Conservation (phyloP, 441 rosid genomes). For the Rhodomyrtus psidioides region DNA sequence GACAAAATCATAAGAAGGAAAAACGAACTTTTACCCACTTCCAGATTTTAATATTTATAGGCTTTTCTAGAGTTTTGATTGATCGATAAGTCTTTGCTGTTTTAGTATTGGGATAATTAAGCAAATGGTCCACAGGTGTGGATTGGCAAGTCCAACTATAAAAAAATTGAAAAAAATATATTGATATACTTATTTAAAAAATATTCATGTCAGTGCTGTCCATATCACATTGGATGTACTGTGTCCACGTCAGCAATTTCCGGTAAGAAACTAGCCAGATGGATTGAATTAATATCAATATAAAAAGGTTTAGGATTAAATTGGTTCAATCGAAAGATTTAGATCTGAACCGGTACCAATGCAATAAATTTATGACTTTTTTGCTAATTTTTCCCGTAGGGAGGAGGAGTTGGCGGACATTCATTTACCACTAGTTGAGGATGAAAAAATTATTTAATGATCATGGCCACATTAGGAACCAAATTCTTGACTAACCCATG, state of each 20-base stretch:
- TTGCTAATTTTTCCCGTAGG: not conserved
- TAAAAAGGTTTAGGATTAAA: too few relatives aligned
- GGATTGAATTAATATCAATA: too few relatives aligned
- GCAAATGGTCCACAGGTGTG: too few relatives aligned
- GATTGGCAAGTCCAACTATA: too few relatives aligned
- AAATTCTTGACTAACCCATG: not conserved
- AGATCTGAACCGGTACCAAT: rapidly evolving
- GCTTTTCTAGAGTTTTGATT: not conserved
- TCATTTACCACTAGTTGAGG: not conserved
- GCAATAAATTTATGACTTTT: too few relatives aligned
- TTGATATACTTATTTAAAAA: too few relatives aligned
- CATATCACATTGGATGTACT: too few relatives aligned
- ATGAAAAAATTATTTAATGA: not conserved
- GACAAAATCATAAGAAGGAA: not conserved
- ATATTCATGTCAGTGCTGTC: too few relatives aligned
- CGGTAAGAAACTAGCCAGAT: too few relatives aligned
- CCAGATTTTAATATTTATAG: not conserved
- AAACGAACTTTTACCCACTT: not conserved
- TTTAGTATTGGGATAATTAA: not conserved
- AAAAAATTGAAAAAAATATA: too few relatives aligned
- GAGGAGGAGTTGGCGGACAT: not conserved
- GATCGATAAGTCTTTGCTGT: not conserved
- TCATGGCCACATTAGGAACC: not conserved
- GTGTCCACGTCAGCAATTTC: too few relatives aligned
- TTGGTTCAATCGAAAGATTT: too few relatives aligned